Percentiles rank a stretch among this genome's conserved stretches.
These are phyloP conservation scores for Populus deltoides DNA, from an alignment of 345 rosid species.

Conservation along the genomic window DNA sequence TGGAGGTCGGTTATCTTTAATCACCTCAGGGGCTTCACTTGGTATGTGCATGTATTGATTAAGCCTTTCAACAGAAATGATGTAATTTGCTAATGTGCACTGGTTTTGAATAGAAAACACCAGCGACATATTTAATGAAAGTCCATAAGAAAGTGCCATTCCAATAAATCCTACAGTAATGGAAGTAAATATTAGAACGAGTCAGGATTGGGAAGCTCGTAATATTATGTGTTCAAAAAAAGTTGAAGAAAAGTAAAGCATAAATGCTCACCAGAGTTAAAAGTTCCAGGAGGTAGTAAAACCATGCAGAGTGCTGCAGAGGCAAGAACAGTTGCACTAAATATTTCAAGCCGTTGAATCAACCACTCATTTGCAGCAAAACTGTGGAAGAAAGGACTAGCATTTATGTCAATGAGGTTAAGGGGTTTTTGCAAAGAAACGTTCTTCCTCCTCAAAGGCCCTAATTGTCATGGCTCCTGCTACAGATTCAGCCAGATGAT, in stretches of 20 bases:
- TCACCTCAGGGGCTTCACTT: conserved; percentile 86
- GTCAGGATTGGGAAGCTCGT: conserved; percentile 1
- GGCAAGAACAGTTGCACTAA: conserved; percentile 70
- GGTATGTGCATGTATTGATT: conserved; percentile 82
- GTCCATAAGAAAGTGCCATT: conserved; percentile 96
- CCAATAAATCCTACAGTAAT: conserved; percentile 79
- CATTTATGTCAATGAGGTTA: conserved; percentile 67
- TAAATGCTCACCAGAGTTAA: conserved; percentile 65
- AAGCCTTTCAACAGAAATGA: conserved; percentile 92
- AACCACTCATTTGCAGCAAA: conserved; percentile 93
- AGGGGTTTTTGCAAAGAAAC: conserved; percentile 77
- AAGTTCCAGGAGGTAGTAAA: conserved; percentile 87
- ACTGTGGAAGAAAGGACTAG: conserved; percentile 87
- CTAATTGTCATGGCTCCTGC: conserved; percentile 87
- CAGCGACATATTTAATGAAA: conserved; percentile 72
- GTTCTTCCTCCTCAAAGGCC: conserved; percentile 84
- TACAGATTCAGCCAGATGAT: conserved; percentile 89
- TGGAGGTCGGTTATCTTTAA: conserved; percentile 72
- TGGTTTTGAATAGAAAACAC: conserved; percentile 83
- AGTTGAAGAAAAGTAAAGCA: background rate
- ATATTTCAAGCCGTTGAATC: conserved; percentile 77
- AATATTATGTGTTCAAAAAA: background rate
- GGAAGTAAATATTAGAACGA: background rate
- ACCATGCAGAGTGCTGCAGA: conserved; percentile 92
- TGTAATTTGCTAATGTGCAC: conserved; percentile 76